Evolutionary conservation across 106 monocot species (phyloP).

Genomic region (Dactylorhiza incarnata): DNA sequence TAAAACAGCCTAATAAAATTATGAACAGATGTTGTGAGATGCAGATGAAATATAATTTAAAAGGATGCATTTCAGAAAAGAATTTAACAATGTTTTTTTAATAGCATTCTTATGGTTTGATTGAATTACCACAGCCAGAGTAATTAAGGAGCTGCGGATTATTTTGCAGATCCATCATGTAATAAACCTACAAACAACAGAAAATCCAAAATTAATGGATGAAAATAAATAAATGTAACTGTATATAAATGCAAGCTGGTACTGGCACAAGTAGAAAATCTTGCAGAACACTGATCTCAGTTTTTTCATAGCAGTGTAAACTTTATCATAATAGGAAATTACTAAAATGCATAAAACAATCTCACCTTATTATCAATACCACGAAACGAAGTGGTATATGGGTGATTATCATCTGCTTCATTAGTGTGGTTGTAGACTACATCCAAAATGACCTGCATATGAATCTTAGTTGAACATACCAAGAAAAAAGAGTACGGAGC

Average conservation of each 20-base stretch:
- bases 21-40: background rate
- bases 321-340: background rate
- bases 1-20: background rate
- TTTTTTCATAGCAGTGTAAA: background rate
- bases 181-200: slow-evolving; percentile 64
- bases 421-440: slow-evolving; percentile 99
- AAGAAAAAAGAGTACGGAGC: background rate
- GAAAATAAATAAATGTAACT: background rate
- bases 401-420: slow-evolving; percentile 71
- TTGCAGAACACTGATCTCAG: too few species aligned
- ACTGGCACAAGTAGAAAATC: background rate
- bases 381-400: slow-evolving; percentile 94
- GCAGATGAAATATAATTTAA: background rate
- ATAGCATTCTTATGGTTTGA: background rate
- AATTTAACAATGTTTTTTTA: background rate
- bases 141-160: slow-evolving; percentile 56
- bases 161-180: slow-evolving; percentile 68
- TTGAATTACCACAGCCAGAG: slow-evolving; percentile 83
- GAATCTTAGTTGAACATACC: slow-evolving; percentile 10
- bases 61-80: background rate
- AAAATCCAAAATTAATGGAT: background rate
- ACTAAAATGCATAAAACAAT: background rate
- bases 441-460: slow-evolving; percentile 84
- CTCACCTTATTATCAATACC: slow-evolving; percentile 96
- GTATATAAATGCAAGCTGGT: background rate